A percentile compares a stretch with the other conserved stretches of the same genome.
phyloP scores from a whole-genome alignment of 2,329 filamentous ascomycete species.

The Trichoderma sp. region DNA sequence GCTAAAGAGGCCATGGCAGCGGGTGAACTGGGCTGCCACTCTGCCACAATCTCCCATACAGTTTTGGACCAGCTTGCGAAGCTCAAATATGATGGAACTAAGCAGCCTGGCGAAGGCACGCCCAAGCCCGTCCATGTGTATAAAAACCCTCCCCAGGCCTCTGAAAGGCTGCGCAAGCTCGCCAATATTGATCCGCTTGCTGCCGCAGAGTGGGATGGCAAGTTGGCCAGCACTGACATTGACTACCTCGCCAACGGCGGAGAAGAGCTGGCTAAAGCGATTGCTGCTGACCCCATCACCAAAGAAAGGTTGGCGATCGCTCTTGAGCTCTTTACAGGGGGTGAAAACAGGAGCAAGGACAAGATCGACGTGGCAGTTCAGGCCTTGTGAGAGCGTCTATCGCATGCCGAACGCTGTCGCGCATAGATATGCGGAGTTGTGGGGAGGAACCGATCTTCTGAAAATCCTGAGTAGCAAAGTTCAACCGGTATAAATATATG shows the following conservation, averaged over 20 bases:
- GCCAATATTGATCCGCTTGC: constrained; percentile 40
- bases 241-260: constrained; percentile 49
- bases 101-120: constrained; percentile 39
- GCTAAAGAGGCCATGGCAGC: constrained; percentile 45
- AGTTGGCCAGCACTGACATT: constrained; percentile 38
- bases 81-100: constrained; percentile 36
- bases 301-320: constrained; percentile 39
- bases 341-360: constrained; percentile 38
- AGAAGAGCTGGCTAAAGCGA: constrained; percentile 41
- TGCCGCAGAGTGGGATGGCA: constrained; percentile 39
- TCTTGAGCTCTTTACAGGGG: constrained; percentile 41
- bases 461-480: not conserved
- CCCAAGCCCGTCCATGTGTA: constrained; percentile 44
- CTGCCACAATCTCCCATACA: constrained; percentile 15
- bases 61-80: constrained; percentile 40
- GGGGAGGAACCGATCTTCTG: too few relatives aligned
- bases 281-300: constrained; percentile 39
- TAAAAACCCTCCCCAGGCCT: constrained; percentile 33
- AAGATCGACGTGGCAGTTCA: constrained; percentile 35
- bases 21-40: constrained; percentile 45
- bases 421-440: not conserved
- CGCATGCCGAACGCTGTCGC: not conserved
- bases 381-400: constrained; percentile 2
- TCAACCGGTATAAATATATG: constrained; percentile 7
- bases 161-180: constrained; percentile 37